phyloP scores from a whole-genome alignment of 768 basidiomycete genomes.

The Pleurotus tuber-regium region DNA sequence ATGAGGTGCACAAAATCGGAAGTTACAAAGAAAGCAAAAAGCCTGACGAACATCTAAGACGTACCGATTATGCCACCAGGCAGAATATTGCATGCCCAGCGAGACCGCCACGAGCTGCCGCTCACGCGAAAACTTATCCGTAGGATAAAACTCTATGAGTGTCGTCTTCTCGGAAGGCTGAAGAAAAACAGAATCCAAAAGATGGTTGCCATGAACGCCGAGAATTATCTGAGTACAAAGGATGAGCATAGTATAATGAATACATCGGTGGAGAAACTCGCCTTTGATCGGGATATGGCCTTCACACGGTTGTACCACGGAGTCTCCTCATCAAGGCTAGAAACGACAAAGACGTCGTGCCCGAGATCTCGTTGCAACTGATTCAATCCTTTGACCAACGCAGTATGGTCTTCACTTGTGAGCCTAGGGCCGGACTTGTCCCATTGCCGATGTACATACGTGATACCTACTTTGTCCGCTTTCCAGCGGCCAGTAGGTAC shows the following conservation, averaged over 20 bases:
- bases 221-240: constrained; percentile 47
- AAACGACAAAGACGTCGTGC: constrained; percentile 56
- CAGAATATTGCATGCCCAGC: constrained; percentile 55
- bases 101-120: constrained; percentile 54
- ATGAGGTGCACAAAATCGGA: constrained; percentile 7
- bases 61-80: constrained; percentile 39
- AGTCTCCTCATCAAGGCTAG: constrained; percentile 39
- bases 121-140: constrained; percentile 62
- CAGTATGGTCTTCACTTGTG: constrained; percentile 51
- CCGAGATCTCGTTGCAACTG: constrained; percentile 48
- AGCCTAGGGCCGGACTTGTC: constrained; percentile 42
- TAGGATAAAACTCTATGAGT: constrained; percentile 76
- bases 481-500: constrained; percentile 24
- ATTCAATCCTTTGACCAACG: constrained; percentile 55
- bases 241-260: constrained; percentile 11
- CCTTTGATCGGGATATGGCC: constrained; percentile 66
- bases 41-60: too few relatives aligned
- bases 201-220: constrained; percentile 56
- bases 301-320: constrained; percentile 63
- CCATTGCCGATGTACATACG: constrained; percentile 50
- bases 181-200: constrained; percentile 73
- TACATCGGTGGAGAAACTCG: constrained; percentile 30
- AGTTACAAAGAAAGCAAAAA: not conserved
- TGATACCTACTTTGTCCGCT: constrained; percentile 52
- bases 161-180: constrained; percentile 55